phyloP scores from a whole-genome alignment of 108 stramenopile genomes.

The Cyclotella kingstonii region DNA sequence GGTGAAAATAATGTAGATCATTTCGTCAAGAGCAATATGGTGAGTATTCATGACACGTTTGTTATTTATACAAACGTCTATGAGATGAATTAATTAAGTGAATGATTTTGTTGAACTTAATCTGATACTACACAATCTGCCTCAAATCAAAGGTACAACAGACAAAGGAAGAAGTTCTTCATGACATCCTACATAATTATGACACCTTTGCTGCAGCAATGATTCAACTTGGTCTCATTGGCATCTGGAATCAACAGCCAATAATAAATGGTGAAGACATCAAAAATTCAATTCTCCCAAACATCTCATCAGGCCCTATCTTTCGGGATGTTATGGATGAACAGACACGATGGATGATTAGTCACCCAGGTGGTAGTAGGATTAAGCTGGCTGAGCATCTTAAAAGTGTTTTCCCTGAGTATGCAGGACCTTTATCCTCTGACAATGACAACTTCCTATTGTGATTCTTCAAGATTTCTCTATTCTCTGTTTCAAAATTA shows the following conservation, averaged over 20 bases:
- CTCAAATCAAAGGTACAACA: conserved; percentile 40
- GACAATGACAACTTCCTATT: too few species aligned
- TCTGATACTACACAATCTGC: neutral
- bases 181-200: conserved; percentile 66
- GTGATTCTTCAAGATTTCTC: too few species aligned
- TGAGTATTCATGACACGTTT: conserved; percentile 15
- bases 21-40: conserved; percentile 71
- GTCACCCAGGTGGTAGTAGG: conserved; percentile 67
- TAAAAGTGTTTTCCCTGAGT: conserved; percentile 46
- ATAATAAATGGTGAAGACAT: conserved; percentile 69
- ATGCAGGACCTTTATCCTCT: neutral
- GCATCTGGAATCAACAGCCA: conserved; percentile 76
- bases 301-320: conserved; percentile 67
- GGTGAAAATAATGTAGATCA: conserved; percentile 46
- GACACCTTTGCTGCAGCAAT: conserved; percentile 73
- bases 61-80: too few species aligned
- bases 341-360: conserved; percentile 74
- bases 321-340: conserved; percentile 87
- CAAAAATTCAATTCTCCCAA: conserved; percentile 47
- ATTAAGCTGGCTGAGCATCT: conserved; percentile 60
- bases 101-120: too few species aligned
- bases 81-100: too few species aligned
- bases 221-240: conserved; percentile 73
- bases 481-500: too few species aligned
- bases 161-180: conserved; percentile 61